A percentile compares a stretch with the other conserved stretches of the same genome.
These are phyloP conservation scores for Mycena belliarum DNA, from an alignment of 768 basidiomycete genomes.

Conservation along the genomic window DNA sequence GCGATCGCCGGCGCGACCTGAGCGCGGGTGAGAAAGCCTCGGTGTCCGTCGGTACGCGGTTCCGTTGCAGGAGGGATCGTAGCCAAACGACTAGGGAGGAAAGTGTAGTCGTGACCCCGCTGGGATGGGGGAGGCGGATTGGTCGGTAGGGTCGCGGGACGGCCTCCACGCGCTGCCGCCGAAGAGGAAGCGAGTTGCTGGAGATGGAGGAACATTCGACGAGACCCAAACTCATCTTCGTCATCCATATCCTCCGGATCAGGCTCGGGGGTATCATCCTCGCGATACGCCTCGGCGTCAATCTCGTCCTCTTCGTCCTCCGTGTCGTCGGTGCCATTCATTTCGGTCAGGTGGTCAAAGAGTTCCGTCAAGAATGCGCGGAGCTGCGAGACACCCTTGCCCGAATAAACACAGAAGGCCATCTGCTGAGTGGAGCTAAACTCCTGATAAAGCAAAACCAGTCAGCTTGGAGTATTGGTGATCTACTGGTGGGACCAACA, in stretches of 20 bases:
- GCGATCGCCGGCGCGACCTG: conserved; percentile 19
- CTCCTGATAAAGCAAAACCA: conserved; percentile 51
- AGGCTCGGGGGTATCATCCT: conserved; percentile 48
- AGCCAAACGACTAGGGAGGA: conserved; percentile 32
- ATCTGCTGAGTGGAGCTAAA: conserved; percentile 88
- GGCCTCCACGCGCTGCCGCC: conserved; percentile 17
- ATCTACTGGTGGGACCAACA: conserved; percentile 46
- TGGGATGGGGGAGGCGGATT: conserved; percentile 22
- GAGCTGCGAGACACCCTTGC: conserved; percentile 83
- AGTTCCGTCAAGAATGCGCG: conserved; percentile 76
- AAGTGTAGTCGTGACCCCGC: conserved; percentile 28
- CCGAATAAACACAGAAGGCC: conserved; percentile 96
- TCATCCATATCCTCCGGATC: conserved; percentile 36
- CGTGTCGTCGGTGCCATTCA: conserved; percentile 67
- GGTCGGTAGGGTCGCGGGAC: conserved; percentile 19
- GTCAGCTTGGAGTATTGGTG: not conserved
- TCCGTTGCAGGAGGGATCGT: conserved; percentile 26
- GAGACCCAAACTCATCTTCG: conserved; percentile 34
- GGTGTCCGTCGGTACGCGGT: no score
- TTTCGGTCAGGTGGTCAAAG: conserved; percentile 74
- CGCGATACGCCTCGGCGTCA: conserved; percentile 51
- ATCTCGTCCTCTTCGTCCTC: conserved; percentile 68
- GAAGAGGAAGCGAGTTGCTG: conserved; percentile 22
- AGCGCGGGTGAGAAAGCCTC: conserved; percentile 22
- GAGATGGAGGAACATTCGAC: conserved; percentile 29